Conservation (phyloP, 305 asterid genomes). For the Fraxinus angustifolia region DNA sequence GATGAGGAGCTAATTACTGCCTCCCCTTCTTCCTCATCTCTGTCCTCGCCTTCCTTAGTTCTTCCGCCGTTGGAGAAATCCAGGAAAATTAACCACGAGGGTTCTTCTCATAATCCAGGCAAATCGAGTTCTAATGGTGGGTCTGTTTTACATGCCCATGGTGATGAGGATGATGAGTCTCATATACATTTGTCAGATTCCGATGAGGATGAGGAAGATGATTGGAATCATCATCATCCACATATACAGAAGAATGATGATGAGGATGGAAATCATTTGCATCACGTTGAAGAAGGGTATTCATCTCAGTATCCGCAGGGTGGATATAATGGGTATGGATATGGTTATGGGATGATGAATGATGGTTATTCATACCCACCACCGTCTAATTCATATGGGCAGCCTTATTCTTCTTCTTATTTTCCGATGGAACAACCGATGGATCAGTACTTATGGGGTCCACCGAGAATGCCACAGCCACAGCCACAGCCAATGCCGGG, state of each 20-base stretch:
- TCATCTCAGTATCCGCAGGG: conserved; percentile 32
- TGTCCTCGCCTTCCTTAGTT: conserved; percentile 67
- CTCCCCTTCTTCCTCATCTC: conserved; percentile 47
- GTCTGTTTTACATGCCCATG: conserved; percentile 33
- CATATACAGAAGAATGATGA: conserved; percentile 21
- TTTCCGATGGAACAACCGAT: conserved; percentile 17
- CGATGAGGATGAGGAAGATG: conserved; percentile 45
- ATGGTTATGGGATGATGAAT: conserved; percentile 37
- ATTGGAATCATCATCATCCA: conserved; percentile 25
- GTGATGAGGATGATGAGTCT: conserved; percentile 47
- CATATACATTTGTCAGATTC: conserved; percentile 56
- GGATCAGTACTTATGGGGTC: conserved; percentile 33
- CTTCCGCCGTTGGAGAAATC: conserved; percentile 46
- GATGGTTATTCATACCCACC: conserved; percentile 35
- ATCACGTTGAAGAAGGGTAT: conserved; percentile 26
- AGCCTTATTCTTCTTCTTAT: conserved; percentile 25
- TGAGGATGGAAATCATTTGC: conserved; percentile 22
- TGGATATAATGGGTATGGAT: conserved; percentile 27
- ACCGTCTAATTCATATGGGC: conserved; percentile 30
- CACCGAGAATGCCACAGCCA: conserved; percentile 25
- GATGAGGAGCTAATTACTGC: conserved; percentile 69
- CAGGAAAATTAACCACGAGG: conserved; percentile 26
- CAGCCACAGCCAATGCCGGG: conserved; percentile 30
- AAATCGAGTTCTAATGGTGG: conserved; percentile 28
- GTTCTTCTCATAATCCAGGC: conserved; percentile 22